Percentiles rank a stretch among this genome's conserved stretches.
phyloP scores from a whole-genome alignment of 1,139 yeast species.

The Yamadazyma dushanensis region DNA sequence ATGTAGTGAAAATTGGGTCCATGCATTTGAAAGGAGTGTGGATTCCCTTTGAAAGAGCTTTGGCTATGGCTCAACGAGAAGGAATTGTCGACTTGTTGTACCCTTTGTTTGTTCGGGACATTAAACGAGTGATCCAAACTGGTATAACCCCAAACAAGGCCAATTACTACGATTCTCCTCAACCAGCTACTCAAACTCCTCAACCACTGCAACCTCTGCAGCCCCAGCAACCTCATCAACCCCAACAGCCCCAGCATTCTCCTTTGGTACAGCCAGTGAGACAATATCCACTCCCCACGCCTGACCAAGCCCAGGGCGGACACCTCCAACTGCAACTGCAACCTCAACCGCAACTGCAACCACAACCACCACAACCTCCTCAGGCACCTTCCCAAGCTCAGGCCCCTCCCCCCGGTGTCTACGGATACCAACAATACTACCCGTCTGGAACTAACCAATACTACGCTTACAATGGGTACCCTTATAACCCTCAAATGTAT shows the following conservation, averaged over 20 bases:
- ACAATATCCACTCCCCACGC: slow-evolving; percentile 1
- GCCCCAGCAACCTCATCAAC: not conserved
- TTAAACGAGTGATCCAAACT: slow-evolving; percentile 64
- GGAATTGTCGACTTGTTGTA: slow-evolving; percentile 82
- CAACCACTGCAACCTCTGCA: slow-evolving; percentile 4
- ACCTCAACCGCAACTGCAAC: too few species aligned
- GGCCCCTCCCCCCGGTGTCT: slow-evolving; percentile 7
- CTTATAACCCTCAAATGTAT: slow-evolving; percentile 26
- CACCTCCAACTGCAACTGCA: too few species aligned
- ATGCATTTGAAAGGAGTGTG: slow-evolving; percentile 98
- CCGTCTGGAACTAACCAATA: slow-evolving; percentile 15
- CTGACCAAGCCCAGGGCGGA: too few species aligned
- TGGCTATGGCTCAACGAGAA: slow-evolving; percentile 88
- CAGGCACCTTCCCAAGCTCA: slow-evolving; percentile 11
- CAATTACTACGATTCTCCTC: slow-evolving; percentile 24
- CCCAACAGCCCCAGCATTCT: not conserved
- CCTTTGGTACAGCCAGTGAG: not conserved
- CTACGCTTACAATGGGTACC: slow-evolving; percentile 20
- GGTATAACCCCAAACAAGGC: slow-evolving; percentile 43
- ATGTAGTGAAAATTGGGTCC: slow-evolving; percentile 93
- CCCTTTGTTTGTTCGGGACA: slow-evolving; percentile 87
- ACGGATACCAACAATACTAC: slow-evolving; percentile 22
- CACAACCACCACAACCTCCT: slow-evolving; percentile 9
- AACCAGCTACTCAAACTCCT: slow-evolving; percentile 9
- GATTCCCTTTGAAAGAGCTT: slow-evolving; percentile 95